These are phyloP conservation scores for Neurospora cerealis DNA, from an alignment of 495 filamentous ascomycete genomes.

Conservation along the genomic window DNA sequence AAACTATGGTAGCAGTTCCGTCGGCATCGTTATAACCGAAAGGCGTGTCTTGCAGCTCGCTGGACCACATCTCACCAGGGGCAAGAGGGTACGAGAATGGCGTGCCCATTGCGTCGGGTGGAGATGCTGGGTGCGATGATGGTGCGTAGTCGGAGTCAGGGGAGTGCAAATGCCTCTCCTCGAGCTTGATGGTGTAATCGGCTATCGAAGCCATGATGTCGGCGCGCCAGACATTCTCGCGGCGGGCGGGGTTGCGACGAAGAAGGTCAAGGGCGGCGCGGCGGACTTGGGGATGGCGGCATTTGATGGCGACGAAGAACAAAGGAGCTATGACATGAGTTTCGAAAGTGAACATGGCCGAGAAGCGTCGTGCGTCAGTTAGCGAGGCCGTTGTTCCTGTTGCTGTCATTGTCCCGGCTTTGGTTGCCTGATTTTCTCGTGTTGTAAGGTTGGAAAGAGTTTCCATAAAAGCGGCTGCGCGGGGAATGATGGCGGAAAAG, in stretches of 20 bases:
- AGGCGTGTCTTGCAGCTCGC: neutral
- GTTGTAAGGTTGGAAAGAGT: neutral
- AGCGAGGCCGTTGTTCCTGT: neutral
- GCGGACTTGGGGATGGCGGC: slow-evolving; percentile 34
- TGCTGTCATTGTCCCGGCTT: neutral
- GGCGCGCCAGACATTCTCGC: slow-evolving; percentile 32
- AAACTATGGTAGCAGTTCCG: neutral
- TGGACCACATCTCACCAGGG: slow-evolving; percentile 8
- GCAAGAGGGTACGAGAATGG: slow-evolving; percentile 2
- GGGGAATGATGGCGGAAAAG: slow-evolving; percentile 28
- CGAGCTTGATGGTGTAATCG: slow-evolving; percentile 19
- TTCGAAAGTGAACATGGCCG: slow-evolving; percentile 37
- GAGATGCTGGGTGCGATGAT: slow-evolving; percentile 7
- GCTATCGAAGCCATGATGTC: slow-evolving; percentile 26
- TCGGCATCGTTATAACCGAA: slow-evolving; percentile 1
- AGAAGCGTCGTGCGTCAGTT: slow-evolving; percentile 13
- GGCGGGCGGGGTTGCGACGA: slow-evolving; percentile 19
- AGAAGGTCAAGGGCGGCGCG: slow-evolving; percentile 31
- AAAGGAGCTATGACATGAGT: slow-evolving; percentile 40
- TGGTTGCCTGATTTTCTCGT: slow-evolving; percentile 2
- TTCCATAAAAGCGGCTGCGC: slow-evolving; percentile 21
- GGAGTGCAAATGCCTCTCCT: slow-evolving; percentile 19
- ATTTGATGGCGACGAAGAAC: slow-evolving; percentile 41
- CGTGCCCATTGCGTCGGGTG: slow-evolving; percentile 1
- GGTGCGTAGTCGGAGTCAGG: neutral